These are phyloP conservation scores for Trypanosoma congolense DNA, from an alignment of 208 protist species.

Conservation along the genomic window DNA sequence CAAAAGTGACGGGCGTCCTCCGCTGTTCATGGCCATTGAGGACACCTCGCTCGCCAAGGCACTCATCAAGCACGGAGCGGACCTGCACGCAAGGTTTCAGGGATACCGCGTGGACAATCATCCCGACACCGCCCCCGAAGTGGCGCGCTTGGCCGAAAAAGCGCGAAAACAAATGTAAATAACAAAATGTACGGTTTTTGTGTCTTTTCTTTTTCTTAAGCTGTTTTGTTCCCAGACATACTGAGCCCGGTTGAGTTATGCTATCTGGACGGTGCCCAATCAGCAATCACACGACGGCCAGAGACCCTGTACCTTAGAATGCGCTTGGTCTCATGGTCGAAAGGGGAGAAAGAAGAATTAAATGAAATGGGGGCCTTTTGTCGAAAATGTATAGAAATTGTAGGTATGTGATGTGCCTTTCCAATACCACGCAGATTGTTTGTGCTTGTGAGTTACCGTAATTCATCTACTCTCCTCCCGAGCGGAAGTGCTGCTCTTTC, in stretches of 20 bases:
- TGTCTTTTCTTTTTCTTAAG: neutral
- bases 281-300: too few relatives aligned
- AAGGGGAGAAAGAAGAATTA: conserved; percentile 3
- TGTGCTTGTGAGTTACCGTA: too few relatives aligned
- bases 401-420: too few relatives aligned
- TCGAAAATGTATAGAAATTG: too few relatives aligned
- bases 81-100: conserved; percentile 67
- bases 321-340: neutral
- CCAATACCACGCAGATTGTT: too few relatives aligned
- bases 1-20: conserved; percentile 61
- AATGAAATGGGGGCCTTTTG: too few relatives aligned
- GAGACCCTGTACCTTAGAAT: too few relatives aligned
- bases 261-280: too few relatives aligned
- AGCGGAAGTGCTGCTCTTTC: too few relatives aligned
- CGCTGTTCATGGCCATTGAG: conserved; percentile 85
- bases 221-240: too few relatives aligned
- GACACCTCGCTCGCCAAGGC: conserved; percentile 55
- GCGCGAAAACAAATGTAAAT: conserved; percentile 36
- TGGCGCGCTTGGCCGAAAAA: conserved; percentile 42
- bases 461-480: too few relatives aligned
- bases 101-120: conserved; percentile 69
- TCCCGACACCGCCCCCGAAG: conserved; percentile 68
- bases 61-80: conserved; percentile 64
- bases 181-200: conserved; percentile 2
- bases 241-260: too few relatives aligned